Base-by-base conservation (phyloP, 495 filamentous ascomycete species). In the Penicillium arizonense region DNA sequence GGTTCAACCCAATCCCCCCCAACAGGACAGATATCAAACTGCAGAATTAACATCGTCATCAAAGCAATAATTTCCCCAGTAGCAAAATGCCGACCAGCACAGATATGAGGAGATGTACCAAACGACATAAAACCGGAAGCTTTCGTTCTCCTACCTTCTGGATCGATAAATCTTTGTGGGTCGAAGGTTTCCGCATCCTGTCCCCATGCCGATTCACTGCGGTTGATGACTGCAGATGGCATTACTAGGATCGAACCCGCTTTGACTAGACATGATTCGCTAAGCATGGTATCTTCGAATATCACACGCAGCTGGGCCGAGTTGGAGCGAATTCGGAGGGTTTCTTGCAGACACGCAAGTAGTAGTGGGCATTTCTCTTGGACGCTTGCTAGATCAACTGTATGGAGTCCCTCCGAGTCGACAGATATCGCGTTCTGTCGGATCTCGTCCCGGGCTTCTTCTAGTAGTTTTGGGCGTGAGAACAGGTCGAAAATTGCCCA, bases 41-140 rank as follows among this genome's bases (percentile, higher is more conserved):
- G 64, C 61, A 78, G 23, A 7, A 75, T 55, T 14, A 79, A 48
- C 56, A 69, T 65, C 8, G 71, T 65, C 8, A 64, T 62, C 33
- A 76, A 16, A 2, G 56, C 59, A 28, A 77, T 13, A 32, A 79
- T 71, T 53, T 77, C 74, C 16, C 63, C 61, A 9, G 57, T 68
- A 3, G 74, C 76, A 61, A 78, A 80, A 56, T 78, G 70, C 10
- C 77, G 58, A 7, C 78, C 77, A 13, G 76, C 75, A 55, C 77
- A 81, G 30, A 77, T 62, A 7, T 58, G 58, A 1, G 65, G 66
- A 18, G 76, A 74, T 1, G 72, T 54, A 10, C 78, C 77, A 54
- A 80, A 80, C 0, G 62, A 47, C 41, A 73, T 48, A 45, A 75
- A 75, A 2, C 61, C 71, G 13, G 60, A 57, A 8, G 61, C 21